These are phyloP conservation scores for Trametes cinnabarina DNA, from an alignment of 768 basidiomycete species.

Conservation along the genomic window DNA sequence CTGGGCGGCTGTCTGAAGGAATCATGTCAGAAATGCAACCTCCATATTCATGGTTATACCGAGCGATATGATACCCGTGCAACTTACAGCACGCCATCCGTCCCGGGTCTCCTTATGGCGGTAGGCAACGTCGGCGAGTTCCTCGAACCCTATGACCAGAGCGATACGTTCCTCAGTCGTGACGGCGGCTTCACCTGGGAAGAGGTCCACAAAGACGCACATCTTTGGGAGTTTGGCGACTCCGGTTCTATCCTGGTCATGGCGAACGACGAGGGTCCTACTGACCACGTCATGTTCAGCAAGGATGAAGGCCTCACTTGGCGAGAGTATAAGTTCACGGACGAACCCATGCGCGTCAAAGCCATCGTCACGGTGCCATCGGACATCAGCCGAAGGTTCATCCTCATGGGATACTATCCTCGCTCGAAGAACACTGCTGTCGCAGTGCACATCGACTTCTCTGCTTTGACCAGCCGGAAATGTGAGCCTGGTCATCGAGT, in stretches of 20 bases:
- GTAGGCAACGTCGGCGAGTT: conserved; percentile 93
- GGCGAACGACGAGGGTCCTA: conserved; percentile 93
- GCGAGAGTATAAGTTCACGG: conserved; percentile 82
- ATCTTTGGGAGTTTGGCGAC: conserved; percentile 98
- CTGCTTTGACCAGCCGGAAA: conserved; percentile 64
- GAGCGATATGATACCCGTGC: conserved; percentile 87
- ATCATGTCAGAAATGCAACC: conserved; percentile 64
- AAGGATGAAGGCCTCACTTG: conserved; percentile 86
- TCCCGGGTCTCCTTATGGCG: conserved; percentile 91
- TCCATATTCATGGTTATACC: conserved; percentile 95
- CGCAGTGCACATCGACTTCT: conserved; percentile 88
- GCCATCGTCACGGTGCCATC: conserved; percentile 83
- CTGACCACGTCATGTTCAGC: conserved; percentile 85
- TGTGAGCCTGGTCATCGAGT: conserved; percentile 52
- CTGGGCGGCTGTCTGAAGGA: background rate
- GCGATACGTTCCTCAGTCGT: conserved; percentile 94
- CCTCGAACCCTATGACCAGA: conserved; percentile 77
- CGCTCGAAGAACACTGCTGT: conserved; percentile 46
- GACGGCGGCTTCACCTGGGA: conserved; percentile 98
- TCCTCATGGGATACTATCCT: conserved; percentile 70
- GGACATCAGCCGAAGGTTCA: conserved; percentile 90
- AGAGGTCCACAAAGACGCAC: conserved; percentile 97
- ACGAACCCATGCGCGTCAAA: conserved; percentile 69
- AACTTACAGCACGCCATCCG: conserved; percentile 89
- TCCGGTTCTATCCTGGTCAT: conserved; percentile 92